Evolutionary conservation across 495 filamentous ascomycete species (phyloP).

Genomic region (Aspergillus sparsus): DNA sequence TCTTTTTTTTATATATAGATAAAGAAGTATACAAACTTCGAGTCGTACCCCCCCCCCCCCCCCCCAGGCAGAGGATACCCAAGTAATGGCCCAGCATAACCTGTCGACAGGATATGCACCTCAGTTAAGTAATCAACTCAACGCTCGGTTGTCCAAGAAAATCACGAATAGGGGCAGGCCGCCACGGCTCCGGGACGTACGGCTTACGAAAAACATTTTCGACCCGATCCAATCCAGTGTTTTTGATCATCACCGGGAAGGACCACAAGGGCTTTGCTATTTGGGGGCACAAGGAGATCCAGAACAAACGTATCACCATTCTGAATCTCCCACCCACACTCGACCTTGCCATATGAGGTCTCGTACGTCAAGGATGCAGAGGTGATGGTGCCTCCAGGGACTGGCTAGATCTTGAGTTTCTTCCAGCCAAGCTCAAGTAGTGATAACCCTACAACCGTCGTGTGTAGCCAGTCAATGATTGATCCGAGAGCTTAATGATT

Average conservation of each 20-base stretch:
- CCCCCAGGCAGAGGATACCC: too few relatives aligned
- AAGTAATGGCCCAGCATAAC: too few relatives aligned
- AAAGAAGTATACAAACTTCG: too few relatives aligned
- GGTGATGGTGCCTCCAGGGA: slow-evolving; percentile 27
- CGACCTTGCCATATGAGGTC: background rate
- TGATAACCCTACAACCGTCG: slow-evolving; percentile 30
- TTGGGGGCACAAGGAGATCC: background rate
- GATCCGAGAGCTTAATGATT: slow-evolving; percentile 54
- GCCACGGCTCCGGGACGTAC: background rate
- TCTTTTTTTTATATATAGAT: too few relatives aligned
- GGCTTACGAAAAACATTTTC: background rate
- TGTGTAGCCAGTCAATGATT: slow-evolving; percentile 37
- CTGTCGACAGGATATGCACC: background rate
- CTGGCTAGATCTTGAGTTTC: slow-evolving; percentile 25
- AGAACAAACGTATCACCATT: background rate
- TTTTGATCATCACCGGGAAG: background rate
- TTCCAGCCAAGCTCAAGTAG: slow-evolving; percentile 33
- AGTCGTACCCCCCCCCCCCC: too few relatives aligned
- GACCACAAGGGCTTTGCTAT: slow-evolving; percentile 4
- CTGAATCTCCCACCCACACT: background rate
- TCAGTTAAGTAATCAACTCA: background rate
- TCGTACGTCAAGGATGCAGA: background rate
- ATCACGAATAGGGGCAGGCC: slow-evolving; percentile 4
- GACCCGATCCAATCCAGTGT: slow-evolving; percentile 5
- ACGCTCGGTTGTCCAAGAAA: slow-evolving; percentile 4